Evolutionary conservation across 345 rosid genomes (phyloP).

Genomic region (Boechera retrofracta): DNA sequence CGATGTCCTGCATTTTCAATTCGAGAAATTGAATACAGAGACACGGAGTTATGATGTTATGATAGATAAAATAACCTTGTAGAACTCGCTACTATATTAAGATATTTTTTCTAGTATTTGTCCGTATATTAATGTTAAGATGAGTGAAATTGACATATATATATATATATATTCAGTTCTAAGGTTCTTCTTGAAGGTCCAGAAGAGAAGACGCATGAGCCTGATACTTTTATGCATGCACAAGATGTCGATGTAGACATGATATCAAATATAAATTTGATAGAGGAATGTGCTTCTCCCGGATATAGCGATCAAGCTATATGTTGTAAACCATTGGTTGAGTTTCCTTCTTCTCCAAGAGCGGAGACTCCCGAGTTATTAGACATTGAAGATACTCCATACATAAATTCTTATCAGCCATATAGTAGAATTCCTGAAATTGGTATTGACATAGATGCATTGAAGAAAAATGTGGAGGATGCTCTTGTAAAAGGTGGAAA

Average conservation of each 20-base stretch:
- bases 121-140: no score
- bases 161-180: conserved; percentile 14
- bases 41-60: no score
- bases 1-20: no score
- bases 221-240: background rate
- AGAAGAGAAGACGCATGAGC: conserved; percentile 19
- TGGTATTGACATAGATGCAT: conserved; percentile 46
- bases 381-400: conserved; percentile 54
- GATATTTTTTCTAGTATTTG: no score
- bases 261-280: background rate
- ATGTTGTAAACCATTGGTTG: conserved; percentile 55
- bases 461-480: conserved; percentile 43
- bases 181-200: conserved; percentile 36
- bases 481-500: conserved; percentile 34
- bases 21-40: no score
- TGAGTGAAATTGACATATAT: no score
- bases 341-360: conserved; percentile 59
- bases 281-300: conserved; percentile 30
- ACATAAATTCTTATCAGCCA: conserved; percentile 48
- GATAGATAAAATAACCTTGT: no score
- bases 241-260: background rate
- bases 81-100: no score
- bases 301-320: background rate
- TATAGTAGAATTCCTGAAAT: conserved; percentile 49
- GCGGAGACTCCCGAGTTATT: conserved; percentile 11